These are phyloP conservation scores for Sugiyamaella marilandica DNA, from an alignment of 805 yeast species.

Conservation along the genomic window DNA sequence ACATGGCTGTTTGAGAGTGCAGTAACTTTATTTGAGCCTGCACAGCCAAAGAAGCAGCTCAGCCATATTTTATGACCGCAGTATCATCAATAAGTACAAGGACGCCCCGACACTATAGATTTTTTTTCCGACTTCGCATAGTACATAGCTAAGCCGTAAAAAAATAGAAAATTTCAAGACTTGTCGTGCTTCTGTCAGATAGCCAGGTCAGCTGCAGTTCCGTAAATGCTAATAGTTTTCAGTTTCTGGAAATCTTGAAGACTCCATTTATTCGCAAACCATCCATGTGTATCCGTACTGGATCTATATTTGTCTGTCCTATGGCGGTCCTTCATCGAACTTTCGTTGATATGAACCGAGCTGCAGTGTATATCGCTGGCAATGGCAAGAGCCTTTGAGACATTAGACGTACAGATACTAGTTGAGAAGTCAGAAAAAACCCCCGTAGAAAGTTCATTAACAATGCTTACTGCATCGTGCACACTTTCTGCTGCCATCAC, in stretches of 20 bases:
- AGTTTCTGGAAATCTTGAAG: conserved; percentile 55
- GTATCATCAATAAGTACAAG: too few species aligned
- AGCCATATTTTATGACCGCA: not conserved
- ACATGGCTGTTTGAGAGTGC: not conserved
- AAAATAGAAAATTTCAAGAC: too few species aligned
- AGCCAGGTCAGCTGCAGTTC: not conserved
- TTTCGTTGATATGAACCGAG: conserved; percentile 69
- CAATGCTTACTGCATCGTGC: conserved; percentile 62
- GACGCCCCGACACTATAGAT: too few species aligned
- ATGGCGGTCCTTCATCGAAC: too few species aligned
- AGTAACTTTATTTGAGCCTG: not conserved
- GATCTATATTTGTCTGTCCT: too few species aligned
- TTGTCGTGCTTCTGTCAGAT: too few species aligned
- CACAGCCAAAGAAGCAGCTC: not conserved
- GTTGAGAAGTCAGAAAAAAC: conserved; percentile 58
- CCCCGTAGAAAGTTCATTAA: conserved; percentile 57
- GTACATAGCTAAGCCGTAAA: too few species aligned
- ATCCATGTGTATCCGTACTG: conserved; percentile 40
- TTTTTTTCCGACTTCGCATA: too few species aligned
- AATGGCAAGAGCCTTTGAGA: conserved; percentile 60
- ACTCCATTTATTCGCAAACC: conserved; percentile 67
- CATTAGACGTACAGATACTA: conserved; percentile 64
- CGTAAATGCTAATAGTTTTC: conserved; percentile 42
- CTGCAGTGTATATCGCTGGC: conserved; percentile 69
- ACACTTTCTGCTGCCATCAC: conserved; percentile 58